Evolutionary conservation across 108 stramenopile species (phyloP).

Genomic region (Seminavis robusta): DNA sequence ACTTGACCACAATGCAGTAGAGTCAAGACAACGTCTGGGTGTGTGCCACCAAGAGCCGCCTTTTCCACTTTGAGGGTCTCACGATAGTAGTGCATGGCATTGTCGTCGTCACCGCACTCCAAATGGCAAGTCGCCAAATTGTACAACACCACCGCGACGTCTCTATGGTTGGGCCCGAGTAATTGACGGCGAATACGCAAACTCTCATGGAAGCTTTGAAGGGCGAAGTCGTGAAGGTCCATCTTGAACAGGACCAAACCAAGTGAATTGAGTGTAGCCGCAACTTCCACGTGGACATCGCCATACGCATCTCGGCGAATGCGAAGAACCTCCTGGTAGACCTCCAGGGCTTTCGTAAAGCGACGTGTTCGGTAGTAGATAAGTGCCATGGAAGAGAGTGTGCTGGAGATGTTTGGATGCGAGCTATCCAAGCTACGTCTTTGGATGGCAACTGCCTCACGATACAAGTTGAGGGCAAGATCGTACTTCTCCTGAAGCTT

Average conservation of each 20-base stretch:
- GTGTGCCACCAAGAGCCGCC: conserved; percentile 42
- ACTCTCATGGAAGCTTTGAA: conserved; percentile 54
- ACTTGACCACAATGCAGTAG: conserved; percentile 63
- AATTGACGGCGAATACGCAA: conserved; percentile 48
- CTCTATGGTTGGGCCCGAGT: conserved; percentile 34
- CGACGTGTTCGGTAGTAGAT: no score
- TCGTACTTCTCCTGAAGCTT: conserved; percentile 4
- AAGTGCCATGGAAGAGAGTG: no score
- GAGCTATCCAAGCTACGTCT: no score
- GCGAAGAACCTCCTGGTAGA: no score
- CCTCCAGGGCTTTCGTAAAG: no score
- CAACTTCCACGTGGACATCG: conserved; percentile 56
- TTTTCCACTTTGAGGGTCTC: conserved; percentile 56
- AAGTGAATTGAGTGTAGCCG: conserved; percentile 50
- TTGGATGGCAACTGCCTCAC: conserved; percentile 25
- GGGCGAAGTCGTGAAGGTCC: conserved; percentile 53
- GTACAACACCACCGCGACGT: conserved; percentile 50
- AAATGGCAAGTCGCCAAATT: conserved; percentile 60
- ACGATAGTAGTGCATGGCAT: conserved; percentile 43
- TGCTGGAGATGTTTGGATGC: no score
- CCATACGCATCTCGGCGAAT: no score
- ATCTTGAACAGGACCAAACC: conserved; percentile 60
- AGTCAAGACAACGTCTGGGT: conserved; percentile 56
- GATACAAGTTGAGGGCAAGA: conserved; percentile 13
- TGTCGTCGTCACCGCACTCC: conserved; percentile 54